Base-by-base conservation (phyloP, 1,284 basidiomycete species). In the Somion occarium region DNA sequence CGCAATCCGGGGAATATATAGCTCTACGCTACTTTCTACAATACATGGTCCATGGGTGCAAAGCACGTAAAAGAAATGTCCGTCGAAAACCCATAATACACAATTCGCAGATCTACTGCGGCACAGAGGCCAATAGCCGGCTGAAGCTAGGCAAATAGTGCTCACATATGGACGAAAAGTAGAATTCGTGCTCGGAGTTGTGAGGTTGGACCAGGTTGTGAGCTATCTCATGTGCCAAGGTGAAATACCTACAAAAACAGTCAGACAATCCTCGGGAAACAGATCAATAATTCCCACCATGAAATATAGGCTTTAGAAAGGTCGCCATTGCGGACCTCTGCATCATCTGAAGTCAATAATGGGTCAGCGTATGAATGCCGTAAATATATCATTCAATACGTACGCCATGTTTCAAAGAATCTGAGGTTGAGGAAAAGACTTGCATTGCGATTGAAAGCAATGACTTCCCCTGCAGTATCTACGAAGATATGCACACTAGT, bases 361-460 rank as follows among this genome's bases (percentile, higher is more conserved):
- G 46, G 3, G 22, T 46, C 27, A 46, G 30, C 42, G 50, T 19
- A 55, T 57, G 38, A 49, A 19, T 38, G 27, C 11, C 41, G 11
- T 5, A 44, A 22, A 43, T 22, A 22, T 47, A 5, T 44, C 3
- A 53, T 50, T 26, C n/a, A 20, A 46, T 22, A 79, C 87, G 72
- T 63, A 91, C 89, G 93, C 93, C 93, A 94, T 52, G 86, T 83
- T 62, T 89, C 78, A 57, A 85, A 96, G 65, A 88, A 97, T 37
- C 92, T 77, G 23, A 95, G 71, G 64, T 98, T 98, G 58, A 98
- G 73, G 71, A 93, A 98, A 25, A 99, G 76, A 53, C 88, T 88
- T 2, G 92, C 93, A 48, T 83, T 85, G 25, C 93, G 77, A 67
- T 98, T 99, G 75, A 98, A 98, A 0, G 95, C 96, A 54, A 98